Evolutionary conservation across 2,329 filamentous ascomycete species (phyloP).

Genomic region (Trichoderma oligosporum): DNA sequence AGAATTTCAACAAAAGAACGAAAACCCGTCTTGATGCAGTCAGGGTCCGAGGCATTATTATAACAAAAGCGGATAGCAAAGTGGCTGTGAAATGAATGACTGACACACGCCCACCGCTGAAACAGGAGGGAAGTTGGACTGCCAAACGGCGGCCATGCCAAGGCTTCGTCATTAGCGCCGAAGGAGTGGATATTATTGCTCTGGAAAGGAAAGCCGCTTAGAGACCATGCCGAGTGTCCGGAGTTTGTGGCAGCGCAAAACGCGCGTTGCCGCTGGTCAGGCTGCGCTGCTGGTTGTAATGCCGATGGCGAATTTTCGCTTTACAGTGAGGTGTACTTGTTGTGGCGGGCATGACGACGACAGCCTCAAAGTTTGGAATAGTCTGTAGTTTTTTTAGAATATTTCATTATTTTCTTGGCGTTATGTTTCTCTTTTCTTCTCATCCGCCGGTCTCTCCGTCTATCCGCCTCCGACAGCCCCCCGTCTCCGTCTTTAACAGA

Average conservation of each 20-base stretch:
- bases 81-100: constrained; percentile 17
- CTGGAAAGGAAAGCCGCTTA: background rate
- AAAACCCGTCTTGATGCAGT: background rate
- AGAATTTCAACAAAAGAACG: background rate
- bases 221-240: constrained; percentile 6
- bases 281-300: background rate
- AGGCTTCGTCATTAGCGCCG: constrained; percentile 19
- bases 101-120: background rate
- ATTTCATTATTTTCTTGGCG: background rate
- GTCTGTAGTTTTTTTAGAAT: background rate
- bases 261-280: background rate
- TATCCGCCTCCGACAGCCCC: background rate
- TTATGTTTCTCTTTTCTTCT: background rate
- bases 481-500: too few relatives aligned
- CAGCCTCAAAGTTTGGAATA: background rate
- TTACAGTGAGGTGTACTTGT: too few relatives aligned
- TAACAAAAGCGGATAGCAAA: background rate
- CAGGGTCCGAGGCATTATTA: background rate
- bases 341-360: background rate
- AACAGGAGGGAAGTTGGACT: too few relatives aligned
- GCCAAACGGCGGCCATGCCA: background rate
- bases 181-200: background rate
- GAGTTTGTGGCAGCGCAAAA: background rate
- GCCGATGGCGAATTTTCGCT: background rate
- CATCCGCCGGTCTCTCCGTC: background rate